Evolutionary conservation across 768 basidiomycete genomes (phyloP), one percentile per base, ranked within the genome.

Genomic region (Daedaleopsis nitida): DNA sequence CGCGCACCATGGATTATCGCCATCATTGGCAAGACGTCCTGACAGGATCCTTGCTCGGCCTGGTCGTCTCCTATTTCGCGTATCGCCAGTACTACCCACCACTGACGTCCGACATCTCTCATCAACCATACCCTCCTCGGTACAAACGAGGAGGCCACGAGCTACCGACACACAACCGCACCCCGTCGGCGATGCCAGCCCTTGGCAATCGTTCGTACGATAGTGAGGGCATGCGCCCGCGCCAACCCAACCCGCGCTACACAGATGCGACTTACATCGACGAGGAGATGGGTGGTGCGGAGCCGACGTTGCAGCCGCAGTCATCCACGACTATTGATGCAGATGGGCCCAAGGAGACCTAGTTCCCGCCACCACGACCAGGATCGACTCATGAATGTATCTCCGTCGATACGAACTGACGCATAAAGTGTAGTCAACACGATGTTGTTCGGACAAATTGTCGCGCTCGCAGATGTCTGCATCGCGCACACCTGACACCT

Each of bases 21-120:
- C 94, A 96, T 73, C 94, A 96, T 72, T 95, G 92, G 91, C 86
- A 93, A 6, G 96, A 99, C 66, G 91, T 97, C 45, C 69, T 93
- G 10, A 85, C 91, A 2, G 95, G 96, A 6, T 82, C 87, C 3
- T 55, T 88, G 32, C 78, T 98, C 9, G 96, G 96, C 13, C 77
- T 90, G 17, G 70, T 81, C 48, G 76, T 91, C 58, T 79, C 92
- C 17, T 89, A 83, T 75, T 89, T 94, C 66, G 73, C 83, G 16
- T 96, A 96, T 74, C 85, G 90, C 45, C 92, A 92, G 69, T 93
- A 94, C 74, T 94, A 89, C 68, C 91, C 89, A 19, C 77, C 83
- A n/a, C 81, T 93, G n/a, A 70, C 75, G 1, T 85, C 86, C 0
- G 78, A 83, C 19, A 68, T 79, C 38, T 86, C 84, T 3, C 88